Conservation (phyloP, 352 stramenopile genomes). For the Globisporangium emineosum region DNA sequence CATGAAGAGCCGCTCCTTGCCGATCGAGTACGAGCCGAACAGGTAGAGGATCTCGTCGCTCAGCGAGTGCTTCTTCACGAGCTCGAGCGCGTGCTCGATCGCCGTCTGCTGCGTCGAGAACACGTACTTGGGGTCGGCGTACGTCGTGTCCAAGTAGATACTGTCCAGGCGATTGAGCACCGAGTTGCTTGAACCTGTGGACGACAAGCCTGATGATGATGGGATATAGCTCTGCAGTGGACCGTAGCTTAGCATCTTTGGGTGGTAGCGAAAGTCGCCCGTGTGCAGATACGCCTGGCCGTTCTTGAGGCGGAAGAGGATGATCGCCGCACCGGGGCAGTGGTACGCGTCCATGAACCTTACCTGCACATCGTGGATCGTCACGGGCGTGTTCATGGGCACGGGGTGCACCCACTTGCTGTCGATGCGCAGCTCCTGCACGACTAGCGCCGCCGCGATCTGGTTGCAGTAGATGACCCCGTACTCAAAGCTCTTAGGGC, state of each 20-base stretch:
- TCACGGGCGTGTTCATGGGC: conserved; percentile 84
- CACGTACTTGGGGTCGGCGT: conserved; percentile 93
- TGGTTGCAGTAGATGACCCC: conserved; percentile 96
- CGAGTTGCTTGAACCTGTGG: not conserved
- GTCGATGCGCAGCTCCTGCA: conserved; percentile 90
- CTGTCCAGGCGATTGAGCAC: conserved; percentile 46
- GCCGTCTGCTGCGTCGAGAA: conserved; percentile 89
- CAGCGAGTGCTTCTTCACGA: conserved; percentile 54
- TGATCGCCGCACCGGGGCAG: conserved; percentile 94
- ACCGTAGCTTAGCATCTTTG: conserved; percentile 65
- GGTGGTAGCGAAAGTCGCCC: conserved; percentile 80
- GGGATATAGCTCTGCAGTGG: conserved; percentile 47
- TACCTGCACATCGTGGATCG: conserved; percentile 88
- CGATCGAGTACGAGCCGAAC: conserved; percentile 97
- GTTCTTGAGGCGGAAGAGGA: conserved; percentile 89
- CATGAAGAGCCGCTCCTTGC: conserved; percentile 96
- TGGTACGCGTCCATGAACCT: conserved; percentile 97
- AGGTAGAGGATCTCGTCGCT: conserved; percentile 88
- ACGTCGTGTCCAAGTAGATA: conserved; percentile 97
- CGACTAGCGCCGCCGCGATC: conserved; percentile 89
- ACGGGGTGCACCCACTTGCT: conserved; percentile 90
- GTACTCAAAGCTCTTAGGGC: conserved; percentile 70
- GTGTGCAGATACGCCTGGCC: conserved; percentile 92
- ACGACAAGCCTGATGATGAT: conserved; percentile 2
- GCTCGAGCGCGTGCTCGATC: conserved; percentile 53